Evolutionary conservation across 768 basidiomycete genomes (phyloP).

Genomic region (Lepiota venenata): DNA sequence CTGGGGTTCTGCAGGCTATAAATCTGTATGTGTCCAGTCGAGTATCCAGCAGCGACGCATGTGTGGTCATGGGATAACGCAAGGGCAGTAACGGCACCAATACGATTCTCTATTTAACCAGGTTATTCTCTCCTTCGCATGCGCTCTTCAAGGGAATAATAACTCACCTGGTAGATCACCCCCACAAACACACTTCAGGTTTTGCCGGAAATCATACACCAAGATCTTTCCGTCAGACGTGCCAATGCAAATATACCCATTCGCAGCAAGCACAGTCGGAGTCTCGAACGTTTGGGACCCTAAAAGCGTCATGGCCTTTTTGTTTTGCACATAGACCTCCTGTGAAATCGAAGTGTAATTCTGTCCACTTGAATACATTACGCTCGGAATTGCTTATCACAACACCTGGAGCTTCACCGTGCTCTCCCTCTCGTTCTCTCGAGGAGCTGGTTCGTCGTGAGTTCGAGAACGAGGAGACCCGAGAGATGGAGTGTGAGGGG

Average conservation of each 20-base stretch:
- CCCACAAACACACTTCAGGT: constrained; percentile 76
- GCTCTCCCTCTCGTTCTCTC: not conserved
- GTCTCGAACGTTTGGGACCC: constrained; percentile 55
- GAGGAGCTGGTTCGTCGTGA: constrained; percentile 12
- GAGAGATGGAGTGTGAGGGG: constrained; percentile 68
- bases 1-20: constrained; percentile 76
- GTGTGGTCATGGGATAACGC: constrained; percentile 93
- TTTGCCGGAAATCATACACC: constrained; percentile 91
- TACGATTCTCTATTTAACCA: constrained; percentile 42
- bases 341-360: constrained; percentile 55
- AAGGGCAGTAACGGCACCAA: constrained; percentile 84
- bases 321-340: constrained; percentile 50
- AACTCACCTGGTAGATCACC: constrained; percentile 57
- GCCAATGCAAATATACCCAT: constrained; percentile 88
- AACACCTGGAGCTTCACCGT: constrained; percentile 4
- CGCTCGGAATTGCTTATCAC: constrained; percentile 26
- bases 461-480: constrained; percentile 59
- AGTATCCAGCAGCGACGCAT: constrained; percentile 86
- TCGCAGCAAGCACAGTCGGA: constrained; percentile 81
- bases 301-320: constrained; percentile 61
- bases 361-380: constrained; percentile 77
- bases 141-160: not conserved
- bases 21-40: constrained; percentile 79
- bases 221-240: constrained; percentile 74
- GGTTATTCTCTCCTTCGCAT: constrained; percentile 14